Conservation (phyloP, 768 basidiomycete species). For the Leccinum truebloodii region DNA sequence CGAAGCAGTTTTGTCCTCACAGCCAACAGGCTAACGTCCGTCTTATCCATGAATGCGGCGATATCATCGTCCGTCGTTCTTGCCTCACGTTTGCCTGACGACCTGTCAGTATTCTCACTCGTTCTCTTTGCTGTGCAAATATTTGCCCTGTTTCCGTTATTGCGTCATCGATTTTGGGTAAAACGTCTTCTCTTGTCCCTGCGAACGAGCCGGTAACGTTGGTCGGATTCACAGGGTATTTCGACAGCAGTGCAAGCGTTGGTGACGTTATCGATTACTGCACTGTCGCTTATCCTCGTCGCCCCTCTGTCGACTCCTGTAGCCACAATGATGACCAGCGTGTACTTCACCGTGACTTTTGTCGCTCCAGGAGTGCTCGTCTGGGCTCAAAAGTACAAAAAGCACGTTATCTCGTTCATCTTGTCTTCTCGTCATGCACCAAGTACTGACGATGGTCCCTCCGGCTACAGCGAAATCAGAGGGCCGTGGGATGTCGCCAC, state of each 20-base stretch:
- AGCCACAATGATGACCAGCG: slow-evolving; percentile 50
- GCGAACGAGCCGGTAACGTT: slow-evolving; percentile 14
- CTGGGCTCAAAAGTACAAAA: slow-evolving; percentile 89
- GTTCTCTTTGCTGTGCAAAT: slow-evolving; percentile 80
- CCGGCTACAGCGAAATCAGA: slow-evolving; percentile 71
- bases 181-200: slow-evolving; percentile 16
- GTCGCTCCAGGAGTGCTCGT: slow-evolving; percentile 72
- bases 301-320: slow-evolving; percentile 55
- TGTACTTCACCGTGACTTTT: slow-evolving; percentile 62
- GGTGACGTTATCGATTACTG: slow-evolving; percentile 55
- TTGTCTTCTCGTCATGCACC: slow-evolving; percentile 13
- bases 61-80: slow-evolving; percentile 92
- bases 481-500: slow-evolving; percentile 91
- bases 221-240: slow-evolving; percentile 42
- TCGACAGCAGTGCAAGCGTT: slow-evolving; percentile 46
- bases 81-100: slow-evolving; percentile 83
- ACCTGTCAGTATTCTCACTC: slow-evolving; percentile 86
- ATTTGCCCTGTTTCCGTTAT: slow-evolving; percentile 82
- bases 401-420: slow-evolving; percentile 47
- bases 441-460: slow-evolving; percentile 10
- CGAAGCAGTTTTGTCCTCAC: slow-evolving; percentile 25
- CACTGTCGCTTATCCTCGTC: slow-evolving; percentile 53
- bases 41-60: slow-evolving; percentile 87
- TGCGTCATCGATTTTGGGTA: slow-evolving; percentile 75
- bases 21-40: slow-evolving; percentile 67